Base-by-base conservation (phyloP, 345 rosid genomes). In the Xanthoceras sorbifolium region DNA sequence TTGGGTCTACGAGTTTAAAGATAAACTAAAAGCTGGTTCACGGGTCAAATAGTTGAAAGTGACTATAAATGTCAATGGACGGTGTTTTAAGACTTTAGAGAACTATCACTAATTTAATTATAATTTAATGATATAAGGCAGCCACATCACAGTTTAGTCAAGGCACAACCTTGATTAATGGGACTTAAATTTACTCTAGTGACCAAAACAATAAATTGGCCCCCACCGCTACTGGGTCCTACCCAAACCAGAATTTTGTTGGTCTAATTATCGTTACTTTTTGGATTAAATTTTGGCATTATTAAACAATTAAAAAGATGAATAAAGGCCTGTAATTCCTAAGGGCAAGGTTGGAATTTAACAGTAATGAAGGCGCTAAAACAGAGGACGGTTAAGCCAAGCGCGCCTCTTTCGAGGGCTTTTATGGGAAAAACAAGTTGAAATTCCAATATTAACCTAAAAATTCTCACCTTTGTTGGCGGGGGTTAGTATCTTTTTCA, bases 401-500 rank as follows among this genome's bases (percentile, higher is more conserved):
- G 28, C 60, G 64, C 17, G 25, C 67, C 54, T 18, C 2, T 54
- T 20, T 23, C 32, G 50, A 22, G 40, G 40, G 18, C 31, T 2
- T 1, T 4, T 12, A 14, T 9, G 2, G 29, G n/a, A 50, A 25
- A 14, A 0, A 69, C 20, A 28, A 34, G 0, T 0, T 0, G 22
- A 63, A 71, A 57, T 85, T 74, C 61, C 84, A 26, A 8, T 38
- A 38, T 55, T 75, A 74, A 25, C 86, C 82, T 76, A 29, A 59
- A 78, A 63, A 11, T 28, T 8, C 75, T 22, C 67, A 86, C 92
- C 90, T 87, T 71, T 4, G 38, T 60, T 70, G 84, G 83, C 82
- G 84, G 86, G 85, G 84, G 82, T 79, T 82, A 79, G 86, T 80
- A 18, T 20, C 78, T 75, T 77, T 73, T 28, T 20, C 26, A 17